A percentile compares a stretch with the other conserved stretches of the same genome.
phyloP scores from a whole-genome alignment of 768 basidiomycete genomes.

The Trametes cubensis region DNA sequence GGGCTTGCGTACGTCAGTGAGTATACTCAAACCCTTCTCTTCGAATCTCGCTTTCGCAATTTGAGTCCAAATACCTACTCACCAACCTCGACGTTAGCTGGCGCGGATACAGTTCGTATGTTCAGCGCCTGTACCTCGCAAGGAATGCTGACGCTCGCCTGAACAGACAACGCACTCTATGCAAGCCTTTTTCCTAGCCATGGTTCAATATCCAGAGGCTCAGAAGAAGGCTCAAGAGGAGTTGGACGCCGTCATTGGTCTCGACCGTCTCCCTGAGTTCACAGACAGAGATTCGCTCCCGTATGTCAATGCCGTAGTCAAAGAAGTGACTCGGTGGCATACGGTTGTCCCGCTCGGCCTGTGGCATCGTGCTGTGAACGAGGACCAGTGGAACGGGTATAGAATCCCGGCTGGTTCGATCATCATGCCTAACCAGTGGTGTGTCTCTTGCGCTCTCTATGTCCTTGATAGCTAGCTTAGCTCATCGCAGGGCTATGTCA shows the following conservation, averaged over 20 bases:
- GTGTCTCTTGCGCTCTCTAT: neutral
- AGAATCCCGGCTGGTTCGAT: slow-evolving; percentile 31
- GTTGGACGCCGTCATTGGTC: slow-evolving; percentile 31
- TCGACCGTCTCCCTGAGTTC: slow-evolving; percentile 27
- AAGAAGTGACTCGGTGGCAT: slow-evolving; percentile 29
- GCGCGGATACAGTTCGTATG: slow-evolving; percentile 17
- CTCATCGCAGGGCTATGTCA: slow-evolving; percentile 27
- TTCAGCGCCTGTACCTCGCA: neutral
- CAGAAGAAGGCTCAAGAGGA: slow-evolving; percentile 32
- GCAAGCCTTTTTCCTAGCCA: slow-evolving; percentile 32
- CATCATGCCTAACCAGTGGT: slow-evolving; percentile 33
- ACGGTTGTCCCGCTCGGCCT: slow-evolving; percentile 25
- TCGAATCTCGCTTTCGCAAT: neutral
- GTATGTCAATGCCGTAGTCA: slow-evolving; percentile 25
- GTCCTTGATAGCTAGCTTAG: neutral
- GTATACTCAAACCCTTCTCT: neutral
- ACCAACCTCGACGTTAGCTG: slow-evolving; percentile 4
- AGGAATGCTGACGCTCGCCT: neutral
- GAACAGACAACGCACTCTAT: slow-evolving; percentile 26
- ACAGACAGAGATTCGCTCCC: slow-evolving; percentile 23
- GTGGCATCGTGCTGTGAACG: slow-evolving; percentile 18
- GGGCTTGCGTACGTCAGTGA: slow-evolving; percentile 15
- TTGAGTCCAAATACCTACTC: neutral
- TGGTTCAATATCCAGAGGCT: slow-evolving; percentile 30
- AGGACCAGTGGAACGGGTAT: slow-evolving; percentile 33